These are phyloP conservation scores for Exserohilum rostratum DNA, from an alignment of 2,329 filamentous ascomycete species.

Conservation along the genomic window DNA sequence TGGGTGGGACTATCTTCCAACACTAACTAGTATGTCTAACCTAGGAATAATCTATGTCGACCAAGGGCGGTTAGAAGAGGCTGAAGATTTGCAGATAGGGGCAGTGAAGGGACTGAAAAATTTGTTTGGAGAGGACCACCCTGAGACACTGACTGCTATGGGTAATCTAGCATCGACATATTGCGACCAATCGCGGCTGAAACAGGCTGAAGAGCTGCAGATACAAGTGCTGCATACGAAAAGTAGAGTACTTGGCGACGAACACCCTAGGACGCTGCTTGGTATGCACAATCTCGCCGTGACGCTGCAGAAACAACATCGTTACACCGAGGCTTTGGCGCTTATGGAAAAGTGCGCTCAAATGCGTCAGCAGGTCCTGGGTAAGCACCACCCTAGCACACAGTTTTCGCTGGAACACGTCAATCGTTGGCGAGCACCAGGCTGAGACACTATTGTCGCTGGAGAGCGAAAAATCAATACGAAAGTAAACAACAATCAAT, in stretches of 20 bases:
- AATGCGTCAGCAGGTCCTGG: slow-evolving; percentile 1
- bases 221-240: slow-evolving; percentile 21
- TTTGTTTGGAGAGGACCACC: too few species aligned
- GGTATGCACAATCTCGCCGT: slow-evolving; percentile 7
- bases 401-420: neutral
- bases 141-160: too few species aligned
- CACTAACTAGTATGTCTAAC: too few species aligned
- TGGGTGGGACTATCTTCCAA: too few species aligned
- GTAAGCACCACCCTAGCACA: slow-evolving; percentile 1
- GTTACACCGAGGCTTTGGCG: slow-evolving; percentile 2
- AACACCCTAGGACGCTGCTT: slow-evolving; percentile 10
- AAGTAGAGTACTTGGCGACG: slow-evolving; percentile 5
- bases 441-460: too few species aligned
- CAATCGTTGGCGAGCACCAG: neutral
- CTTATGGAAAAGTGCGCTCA: slow-evolving; percentile 1
- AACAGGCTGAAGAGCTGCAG: slow-evolving; percentile 16
- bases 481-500: too few species aligned
- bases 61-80: too few species aligned
- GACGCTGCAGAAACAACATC: neutral
- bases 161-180: too few species aligned
- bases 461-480: too few species aligned
- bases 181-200: neutral
- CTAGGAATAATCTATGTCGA: too few species aligned
- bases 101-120: too few species aligned
- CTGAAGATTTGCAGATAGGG: too few species aligned